Evolutionary conservation across 345 rosid species (phyloP).

Genomic region (Syzygium jambos): DNA sequence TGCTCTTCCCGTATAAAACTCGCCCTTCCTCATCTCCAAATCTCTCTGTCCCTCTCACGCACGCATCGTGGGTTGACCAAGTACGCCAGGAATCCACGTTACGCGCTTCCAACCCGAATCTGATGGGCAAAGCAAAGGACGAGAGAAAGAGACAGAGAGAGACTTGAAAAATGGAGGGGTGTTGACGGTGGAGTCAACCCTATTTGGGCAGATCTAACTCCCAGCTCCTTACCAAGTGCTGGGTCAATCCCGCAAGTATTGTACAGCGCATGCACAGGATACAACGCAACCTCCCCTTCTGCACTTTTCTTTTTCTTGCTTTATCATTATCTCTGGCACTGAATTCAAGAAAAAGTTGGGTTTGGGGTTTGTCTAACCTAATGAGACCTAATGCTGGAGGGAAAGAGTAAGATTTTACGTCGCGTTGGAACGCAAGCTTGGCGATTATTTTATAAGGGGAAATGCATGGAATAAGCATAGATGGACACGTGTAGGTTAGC

Average conservation of each 20-base stretch:
- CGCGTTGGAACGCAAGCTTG: not conserved
- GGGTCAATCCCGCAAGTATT: not conserved
- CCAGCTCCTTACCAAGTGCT: not conserved
- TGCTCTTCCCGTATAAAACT: not conserved
- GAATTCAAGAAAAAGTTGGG: not conserved
- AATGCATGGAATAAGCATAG: not conserved
- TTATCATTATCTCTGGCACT: not conserved
- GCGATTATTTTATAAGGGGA: not conserved
- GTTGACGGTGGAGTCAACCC: not conserved
- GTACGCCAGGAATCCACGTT: not conserved
- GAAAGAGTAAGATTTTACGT: not conserved
- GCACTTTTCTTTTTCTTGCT: not conserved
- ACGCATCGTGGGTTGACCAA: not conserved
- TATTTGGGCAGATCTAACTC: not conserved
- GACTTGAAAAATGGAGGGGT: not conserved
- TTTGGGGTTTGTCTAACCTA: not conserved
- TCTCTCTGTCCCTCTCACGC: not conserved
- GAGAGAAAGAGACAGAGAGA: not conserved
- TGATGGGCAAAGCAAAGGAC: not conserved
- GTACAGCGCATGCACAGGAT: not conserved
- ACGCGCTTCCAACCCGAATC: not conserved
- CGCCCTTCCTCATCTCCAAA: not conserved
- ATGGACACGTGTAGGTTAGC: not conserved
- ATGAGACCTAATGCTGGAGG: not conserved
- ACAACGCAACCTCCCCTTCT: not conserved